These are phyloP conservation scores for Pleurotus sapidus DNA, from an alignment of 768 basidiomycete species.

Conservation along the genomic window DNA sequence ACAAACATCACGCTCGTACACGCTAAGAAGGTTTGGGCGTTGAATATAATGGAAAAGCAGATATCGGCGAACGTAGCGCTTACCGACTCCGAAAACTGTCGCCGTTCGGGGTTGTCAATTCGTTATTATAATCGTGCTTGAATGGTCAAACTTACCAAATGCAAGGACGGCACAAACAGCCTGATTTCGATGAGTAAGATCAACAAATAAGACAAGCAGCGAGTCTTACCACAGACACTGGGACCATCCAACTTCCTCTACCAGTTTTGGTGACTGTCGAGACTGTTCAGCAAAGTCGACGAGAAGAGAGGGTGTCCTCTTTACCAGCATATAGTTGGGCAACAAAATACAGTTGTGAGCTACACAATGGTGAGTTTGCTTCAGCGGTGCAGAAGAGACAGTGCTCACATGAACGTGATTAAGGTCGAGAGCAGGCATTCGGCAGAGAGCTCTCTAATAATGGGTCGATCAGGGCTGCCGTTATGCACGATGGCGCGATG, in stretches of 20 bases:
- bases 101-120: not conserved
- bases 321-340: slow-evolving; percentile 35
- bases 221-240: slow-evolving; percentile 20
- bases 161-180: slow-evolving; percentile 22
- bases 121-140: not conserved
- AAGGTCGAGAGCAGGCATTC: slow-evolving; percentile 41
- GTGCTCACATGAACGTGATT: slow-evolving; percentile 38
- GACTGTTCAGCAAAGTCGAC: not conserved
- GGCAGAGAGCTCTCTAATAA: slow-evolving; percentile 30
- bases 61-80: not conserved
- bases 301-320: not conserved
- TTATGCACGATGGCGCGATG: not conserved
- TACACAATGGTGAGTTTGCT: slow-evolving; percentile 9
- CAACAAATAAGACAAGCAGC: not conserved
- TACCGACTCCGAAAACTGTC: slow-evolving; percentile 13
- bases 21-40: not conserved
- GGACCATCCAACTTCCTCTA: slow-evolving; percentile 22
- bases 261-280: slow-evolving; percentile 1
- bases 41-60: not conserved
- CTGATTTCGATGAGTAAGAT: slow-evolving; percentile 9
- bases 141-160: slow-evolving; percentile 20
- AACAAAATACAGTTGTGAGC: slow-evolving; percentile 44
- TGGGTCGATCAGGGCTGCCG: not conserved
- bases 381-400: not conserved
- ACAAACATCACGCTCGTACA: slow-evolving; percentile 11